Evolutionary conservation across 2,329 filamentous ascomycete species (phyloP), one percentile per base, ranked within the genome.

Genomic region (Mycosphaerella arachidis): DNA sequence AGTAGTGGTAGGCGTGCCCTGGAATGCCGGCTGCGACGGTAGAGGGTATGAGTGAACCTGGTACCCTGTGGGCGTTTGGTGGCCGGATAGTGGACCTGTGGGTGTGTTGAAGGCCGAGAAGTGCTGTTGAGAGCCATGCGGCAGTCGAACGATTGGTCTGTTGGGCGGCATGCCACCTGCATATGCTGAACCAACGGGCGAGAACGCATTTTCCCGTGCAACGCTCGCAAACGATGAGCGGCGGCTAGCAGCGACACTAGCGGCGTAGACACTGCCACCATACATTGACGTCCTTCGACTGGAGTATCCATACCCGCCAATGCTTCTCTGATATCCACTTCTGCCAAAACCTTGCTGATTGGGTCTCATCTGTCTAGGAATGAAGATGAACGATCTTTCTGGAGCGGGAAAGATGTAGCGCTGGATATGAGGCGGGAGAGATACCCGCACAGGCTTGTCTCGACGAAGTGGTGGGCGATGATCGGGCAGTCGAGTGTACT

Each of bases 321-420:
- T 89, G 60, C 87, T 84, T 40, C 90, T 86, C 71, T 90, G 88
- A 61, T 88, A 89, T 57, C 89, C 83, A 55, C 83, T 83, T 57
- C 84, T 81, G 48, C 81, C 81, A 66, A 87, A 85, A 31, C 86
- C 85, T 78, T 96, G 91, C 73, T 96, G 92, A 73, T 96, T 97
- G 13, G 94, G 94, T 67, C 94, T 86, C 78, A 97, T 84, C 10
- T 93, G 93, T 66, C 94, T 85, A 12, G 94, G 94, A 62, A 99
- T 99, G 77, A 99, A 99, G 69, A 97, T 96, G 75, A 99, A 99
- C 0, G 94, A 97, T 65, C 94, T 83, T 69, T 97, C 92, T 51
- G 85, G 82, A 1, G 92, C 89, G 6, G 94, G 94, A 76, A 94
- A 96, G 62, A 97, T 92, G 75, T 97, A 97, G 63, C 90, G 86